Evolutionary conservation across 306 rosid genomes (phyloP).

Genomic region (Aeschynomene evenia): DNA sequence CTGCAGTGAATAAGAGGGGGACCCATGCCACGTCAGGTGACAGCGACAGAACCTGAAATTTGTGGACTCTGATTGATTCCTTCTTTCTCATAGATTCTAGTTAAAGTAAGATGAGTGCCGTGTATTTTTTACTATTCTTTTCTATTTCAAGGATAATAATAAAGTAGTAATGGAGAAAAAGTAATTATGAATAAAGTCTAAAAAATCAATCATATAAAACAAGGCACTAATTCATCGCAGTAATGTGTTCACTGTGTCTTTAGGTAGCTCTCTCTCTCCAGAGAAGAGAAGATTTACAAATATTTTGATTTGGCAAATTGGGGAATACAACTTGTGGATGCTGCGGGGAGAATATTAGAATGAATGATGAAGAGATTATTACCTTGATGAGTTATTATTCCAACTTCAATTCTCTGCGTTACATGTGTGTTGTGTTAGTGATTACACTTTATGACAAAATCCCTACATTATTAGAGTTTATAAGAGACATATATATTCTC

Average conservation of each 20-base stretch:
- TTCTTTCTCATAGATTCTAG: too few relatives aligned
- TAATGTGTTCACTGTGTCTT: neutral
- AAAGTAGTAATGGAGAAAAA: neutral
- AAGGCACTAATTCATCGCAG: neutral
- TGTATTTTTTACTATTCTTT: neutral
- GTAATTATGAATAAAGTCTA: neutral
- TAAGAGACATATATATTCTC: neutral
- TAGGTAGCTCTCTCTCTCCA: too few relatives aligned
- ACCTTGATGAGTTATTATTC: too few relatives aligned
- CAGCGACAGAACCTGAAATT: neutral
- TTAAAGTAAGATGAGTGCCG: neutral
- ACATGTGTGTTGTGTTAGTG: neutral
- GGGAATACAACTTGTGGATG: neutral
- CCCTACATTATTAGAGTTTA: neutral
- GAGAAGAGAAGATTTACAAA: too few relatives aligned
- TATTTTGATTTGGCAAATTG: neutral
- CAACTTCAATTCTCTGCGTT: too few relatives aligned
- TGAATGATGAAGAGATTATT: neutral
- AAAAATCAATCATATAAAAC: neutral
- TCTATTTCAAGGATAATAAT: neutral
- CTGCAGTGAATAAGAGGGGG: neutral
- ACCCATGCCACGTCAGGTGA: neutral
- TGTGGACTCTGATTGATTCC: neutral
- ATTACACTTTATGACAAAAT: neutral
- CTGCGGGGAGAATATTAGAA: neutral